Evolutionary conservation across 768 basidiomycete genomes (phyloP).

Genomic region (Lentinula aciculospora): DNA sequence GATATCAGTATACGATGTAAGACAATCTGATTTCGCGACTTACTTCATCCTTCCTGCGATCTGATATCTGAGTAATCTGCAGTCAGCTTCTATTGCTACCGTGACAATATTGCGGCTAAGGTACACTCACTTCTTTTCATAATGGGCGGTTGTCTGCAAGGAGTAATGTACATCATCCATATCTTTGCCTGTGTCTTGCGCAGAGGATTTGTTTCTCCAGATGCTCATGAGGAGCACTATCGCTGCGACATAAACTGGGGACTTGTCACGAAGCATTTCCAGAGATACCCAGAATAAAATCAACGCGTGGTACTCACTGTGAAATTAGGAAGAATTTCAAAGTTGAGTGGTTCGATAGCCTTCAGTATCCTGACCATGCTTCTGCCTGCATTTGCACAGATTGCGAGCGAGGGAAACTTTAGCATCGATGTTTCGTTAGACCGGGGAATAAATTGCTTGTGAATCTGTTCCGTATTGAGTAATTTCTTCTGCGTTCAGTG

Average conservation of each 20-base stretch:
- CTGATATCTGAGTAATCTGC: not conserved
- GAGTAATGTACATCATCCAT: not conserved
- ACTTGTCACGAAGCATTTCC: too few relatives aligned
- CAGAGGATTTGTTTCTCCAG: constrained; percentile 23
- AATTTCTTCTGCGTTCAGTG: not conserved
- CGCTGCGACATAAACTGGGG: constrained; percentile 34
- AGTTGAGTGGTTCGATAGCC: constrained; percentile 4
- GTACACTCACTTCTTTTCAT: not conserved
- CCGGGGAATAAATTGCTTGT: constrained; percentile 32
- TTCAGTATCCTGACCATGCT: constrained; percentile 18
- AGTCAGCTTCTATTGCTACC: not conserved
- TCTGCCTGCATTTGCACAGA: constrained; percentile 36
- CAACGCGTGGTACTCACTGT: too few relatives aligned
- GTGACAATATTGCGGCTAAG: not conserved
- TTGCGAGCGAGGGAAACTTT: constrained; percentile 32
- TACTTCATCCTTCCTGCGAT: not conserved
- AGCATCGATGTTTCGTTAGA: constrained; percentile 19
- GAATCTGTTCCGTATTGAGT: constrained; percentile 12
- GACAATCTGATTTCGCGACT: not conserved
- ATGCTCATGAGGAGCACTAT: constrained; percentile 44
- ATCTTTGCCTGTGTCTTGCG: not conserved
- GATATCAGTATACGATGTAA: not conserved
- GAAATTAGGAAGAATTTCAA: not conserved
- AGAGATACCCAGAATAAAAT: too few relatives aligned
- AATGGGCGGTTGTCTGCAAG: not conserved